Evolutionary conservation across 2,329 filamentous ascomycete genomes (phyloP).

Genomic region (Incumbomyces delicatus): DNA sequence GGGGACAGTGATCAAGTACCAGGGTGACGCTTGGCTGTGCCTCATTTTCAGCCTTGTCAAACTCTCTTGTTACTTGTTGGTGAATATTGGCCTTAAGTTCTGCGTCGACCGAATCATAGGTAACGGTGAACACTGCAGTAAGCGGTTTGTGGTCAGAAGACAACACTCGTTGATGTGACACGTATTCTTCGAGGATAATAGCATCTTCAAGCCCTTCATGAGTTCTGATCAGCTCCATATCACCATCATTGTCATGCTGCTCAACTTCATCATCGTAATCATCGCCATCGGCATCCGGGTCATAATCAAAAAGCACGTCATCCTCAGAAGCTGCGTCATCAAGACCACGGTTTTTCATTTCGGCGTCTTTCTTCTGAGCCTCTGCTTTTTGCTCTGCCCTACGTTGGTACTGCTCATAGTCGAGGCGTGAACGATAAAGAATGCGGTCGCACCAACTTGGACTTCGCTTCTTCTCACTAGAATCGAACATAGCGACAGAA

Average conservation of each 20-base stretch:
- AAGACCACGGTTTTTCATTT: constrained; percentile 73
- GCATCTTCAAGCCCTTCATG: constrained; percentile 34
- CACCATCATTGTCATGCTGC: constrained; percentile 26
- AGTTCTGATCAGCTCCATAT: constrained; percentile 21
- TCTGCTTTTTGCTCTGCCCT: constrained; percentile 55
- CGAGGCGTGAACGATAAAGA: constrained; percentile 66
- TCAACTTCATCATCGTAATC: constrained; percentile 48
- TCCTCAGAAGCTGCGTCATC: constrained; percentile 67
- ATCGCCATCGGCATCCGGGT: constrained; percentile 64
- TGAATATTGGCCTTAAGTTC: constrained; percentile 76
- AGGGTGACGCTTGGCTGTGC: constrained; percentile 71
- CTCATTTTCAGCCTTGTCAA: constrained; percentile 89
- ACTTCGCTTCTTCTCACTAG: constrained; percentile 83
- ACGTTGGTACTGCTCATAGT: constrained; percentile 57
- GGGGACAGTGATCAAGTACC: constrained; percentile 55
- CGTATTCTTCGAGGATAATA: constrained; percentile 58
- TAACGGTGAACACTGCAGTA: constrained; percentile 68
- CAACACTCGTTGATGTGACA: constrained; percentile 76
- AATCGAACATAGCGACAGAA: constrained; percentile 85
- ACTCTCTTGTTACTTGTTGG: constrained; percentile 73
- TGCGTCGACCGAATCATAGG: constrained; percentile 77
- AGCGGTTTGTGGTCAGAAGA: constrained; percentile 96
- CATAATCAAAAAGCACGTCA: constrained; percentile 78
- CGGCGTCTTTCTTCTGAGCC: constrained; percentile 63
- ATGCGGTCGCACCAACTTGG: constrained; percentile 98